Evolutionary conservation across 805 yeast species (phyloP).

Genomic region (Suhomyces tanzawaensis): DNA sequence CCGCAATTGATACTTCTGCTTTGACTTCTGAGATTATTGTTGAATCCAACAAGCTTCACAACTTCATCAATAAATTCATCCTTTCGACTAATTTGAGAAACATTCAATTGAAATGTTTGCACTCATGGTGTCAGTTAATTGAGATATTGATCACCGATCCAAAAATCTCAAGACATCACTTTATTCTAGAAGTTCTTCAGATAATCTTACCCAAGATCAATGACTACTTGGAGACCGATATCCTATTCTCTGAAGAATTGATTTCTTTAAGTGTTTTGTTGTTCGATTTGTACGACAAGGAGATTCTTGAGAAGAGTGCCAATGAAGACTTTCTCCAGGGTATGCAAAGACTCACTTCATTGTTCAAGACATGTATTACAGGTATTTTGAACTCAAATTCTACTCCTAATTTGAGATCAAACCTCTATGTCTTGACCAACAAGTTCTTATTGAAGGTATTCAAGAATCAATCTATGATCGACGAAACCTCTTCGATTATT

Average conservation of each 20-base stretch:
- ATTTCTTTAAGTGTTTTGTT: constrained; percentile 73
- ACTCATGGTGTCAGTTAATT: constrained; percentile 80
- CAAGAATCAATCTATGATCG: constrained; percentile 38
- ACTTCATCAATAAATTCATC: constrained; percentile 44
- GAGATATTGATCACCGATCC: constrained; percentile 71
- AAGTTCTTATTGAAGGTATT: constrained; percentile 57
- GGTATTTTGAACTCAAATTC: constrained; percentile 74
- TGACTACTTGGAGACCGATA: constrained; percentile 66
- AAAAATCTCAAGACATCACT: constrained; percentile 46
- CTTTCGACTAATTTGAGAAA: constrained; percentile 47
- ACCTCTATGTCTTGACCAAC: constrained; percentile 71
- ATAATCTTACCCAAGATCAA: constrained; percentile 71
- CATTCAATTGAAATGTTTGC: constrained; percentile 60
- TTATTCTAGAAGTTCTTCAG: constrained; percentile 76
- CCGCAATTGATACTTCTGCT: background rate
- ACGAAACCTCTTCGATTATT: constrained; percentile 52
- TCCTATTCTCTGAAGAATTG: constrained; percentile 68
- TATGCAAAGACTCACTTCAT: constrained; percentile 56
- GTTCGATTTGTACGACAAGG: constrained; percentile 55
- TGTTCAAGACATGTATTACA: constrained; percentile 70
- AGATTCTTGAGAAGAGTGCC: constrained; percentile 15
- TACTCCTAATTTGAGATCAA: constrained; percentile 67
- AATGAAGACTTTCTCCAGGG: constrained; percentile 21
- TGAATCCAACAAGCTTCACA: constrained; percentile 28
- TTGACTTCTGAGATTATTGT: constrained; percentile 13